These are phyloP conservation scores for Pharus latifolius DNA, from an alignment of 176 grass and related monocot genomes.

Conservation along the genomic window DNA sequence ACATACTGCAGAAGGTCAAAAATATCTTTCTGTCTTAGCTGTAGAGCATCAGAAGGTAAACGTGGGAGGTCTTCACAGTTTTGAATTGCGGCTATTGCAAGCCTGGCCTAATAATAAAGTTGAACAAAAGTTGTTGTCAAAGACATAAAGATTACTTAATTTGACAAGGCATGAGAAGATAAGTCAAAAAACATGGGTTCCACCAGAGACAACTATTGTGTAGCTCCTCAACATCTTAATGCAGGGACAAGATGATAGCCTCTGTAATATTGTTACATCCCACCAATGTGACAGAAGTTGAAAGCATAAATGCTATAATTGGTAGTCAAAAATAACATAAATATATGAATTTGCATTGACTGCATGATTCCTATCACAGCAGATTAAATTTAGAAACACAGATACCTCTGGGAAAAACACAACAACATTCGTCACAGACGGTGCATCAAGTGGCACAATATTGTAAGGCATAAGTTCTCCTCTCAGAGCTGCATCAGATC, in stretches of 20 bases:
- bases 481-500: conserved; percentile 60
- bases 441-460: conserved; percentile 83
- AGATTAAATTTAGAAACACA: background rate
- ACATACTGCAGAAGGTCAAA: conserved; percentile 77
- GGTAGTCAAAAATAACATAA: background rate
- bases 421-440: conserved; percentile 71
- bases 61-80: conserved; percentile 71
- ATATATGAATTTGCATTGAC: background rate
- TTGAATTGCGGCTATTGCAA: conserved; percentile 65
- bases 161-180: conserved; percentile 6
- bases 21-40: conserved; percentile 57
- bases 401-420: conserved; percentile 84
- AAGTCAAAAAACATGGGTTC: background rate
- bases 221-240: background rate
- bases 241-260: background rate
- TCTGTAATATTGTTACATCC: background rate
- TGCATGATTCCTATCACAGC: background rate
- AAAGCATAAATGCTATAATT: background rate
- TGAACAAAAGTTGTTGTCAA: background rate
- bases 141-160: background rate
- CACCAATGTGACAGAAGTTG: background rate
- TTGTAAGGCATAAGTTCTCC: conserved; percentile 86
- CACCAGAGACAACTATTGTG: background rate
- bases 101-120: conserved; percentile 61
- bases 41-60: conserved; percentile 37